A percentile compares a stretch with the other conserved stretches of the same genome.
Conservation (phyloP, 2,329 filamentous ascomycete species). For the Cytospora chrysosperma region DNA sequence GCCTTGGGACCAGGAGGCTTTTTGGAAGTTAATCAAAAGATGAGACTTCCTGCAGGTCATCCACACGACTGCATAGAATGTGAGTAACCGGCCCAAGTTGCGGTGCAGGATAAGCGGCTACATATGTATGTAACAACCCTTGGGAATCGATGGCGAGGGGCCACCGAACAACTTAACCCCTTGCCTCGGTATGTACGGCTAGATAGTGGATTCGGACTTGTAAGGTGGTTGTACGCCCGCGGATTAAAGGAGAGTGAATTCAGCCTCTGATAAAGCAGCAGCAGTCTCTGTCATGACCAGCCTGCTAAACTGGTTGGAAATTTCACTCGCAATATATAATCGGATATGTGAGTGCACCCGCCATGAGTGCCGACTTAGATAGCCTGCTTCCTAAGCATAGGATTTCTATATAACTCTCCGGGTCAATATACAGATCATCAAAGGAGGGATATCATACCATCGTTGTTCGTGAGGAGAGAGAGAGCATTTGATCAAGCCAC, state of each 20-base stretch:
- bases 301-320: background rate
- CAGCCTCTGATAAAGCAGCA: no score
- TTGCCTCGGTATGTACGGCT: no score
- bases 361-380: no score
- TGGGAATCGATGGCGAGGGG: no score
- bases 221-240: no score
- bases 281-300: background rate
- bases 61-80: no score
- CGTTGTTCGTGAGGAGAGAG: slow-evolving; percentile 26
- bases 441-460: slow-evolving; percentile 28
- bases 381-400: background rate
- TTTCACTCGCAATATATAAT: background rate
- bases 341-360: background rate
- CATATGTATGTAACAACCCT: no score
- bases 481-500: slow-evolving; percentile 8
- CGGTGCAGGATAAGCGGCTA: background rate
- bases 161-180: no score
- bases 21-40: background rate
- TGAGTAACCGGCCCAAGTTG: no score
- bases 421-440: slow-evolving; percentile 1
- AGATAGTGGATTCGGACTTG: no score
- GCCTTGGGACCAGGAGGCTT: background rate
- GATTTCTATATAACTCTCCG: background rate
- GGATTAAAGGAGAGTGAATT: no score
- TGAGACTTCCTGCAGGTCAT: background rate